Conservation (phyloP, 768 basidiomycete species). For the Tylopilus subfusipes region DNA sequence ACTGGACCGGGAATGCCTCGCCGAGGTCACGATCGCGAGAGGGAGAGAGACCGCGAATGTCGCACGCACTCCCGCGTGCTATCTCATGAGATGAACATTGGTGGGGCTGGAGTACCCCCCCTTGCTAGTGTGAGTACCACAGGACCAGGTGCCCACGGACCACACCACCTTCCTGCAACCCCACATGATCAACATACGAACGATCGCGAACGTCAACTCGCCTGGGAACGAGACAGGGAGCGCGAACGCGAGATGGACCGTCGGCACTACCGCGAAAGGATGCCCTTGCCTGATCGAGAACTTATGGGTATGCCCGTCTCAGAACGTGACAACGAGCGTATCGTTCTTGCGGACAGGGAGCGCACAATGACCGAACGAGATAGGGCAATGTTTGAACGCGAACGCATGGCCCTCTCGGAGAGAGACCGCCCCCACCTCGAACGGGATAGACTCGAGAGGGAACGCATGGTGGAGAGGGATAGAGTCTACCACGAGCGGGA, state of each 20-base stretch:
- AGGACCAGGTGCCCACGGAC: slow-evolving; percentile 21
- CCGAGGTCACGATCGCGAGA: slow-evolving; percentile 27
- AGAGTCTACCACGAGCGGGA: slow-evolving; percentile 22
- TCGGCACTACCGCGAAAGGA: slow-evolving; percentile 27
- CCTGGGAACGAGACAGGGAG: slow-evolving; percentile 27
- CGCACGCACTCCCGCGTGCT: slow-evolving; percentile 26
- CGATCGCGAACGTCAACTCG: slow-evolving; percentile 26
- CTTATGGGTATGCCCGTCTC: slow-evolving; percentile 17
- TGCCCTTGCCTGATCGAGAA: slow-evolving; percentile 21
- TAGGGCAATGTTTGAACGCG: slow-evolving; percentile 23
- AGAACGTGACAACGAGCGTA: slow-evolving; percentile 24
- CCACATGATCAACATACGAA: slow-evolving; percentile 22
- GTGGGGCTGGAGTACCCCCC: slow-evolving; percentile 9
- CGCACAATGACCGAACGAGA: slow-evolving; percentile 22
- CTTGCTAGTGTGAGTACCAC: background rate
- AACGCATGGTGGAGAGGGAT: slow-evolving; percentile 23
- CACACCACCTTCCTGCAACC: slow-evolving; percentile 17
- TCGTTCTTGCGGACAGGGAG: slow-evolving; percentile 18
- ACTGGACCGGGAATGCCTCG: slow-evolving; percentile 23
- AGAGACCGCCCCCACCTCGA: slow-evolving; percentile 23
- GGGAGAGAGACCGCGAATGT: slow-evolving; percentile 31
- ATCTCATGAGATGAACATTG: slow-evolving; percentile 18
- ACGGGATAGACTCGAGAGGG: slow-evolving; percentile 23
- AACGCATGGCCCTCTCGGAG: slow-evolving; percentile 16
- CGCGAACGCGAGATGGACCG: slow-evolving; percentile 27